Evolutionary conservation across 345 rosid species (phyloP), one percentile per base, ranked within the genome.

Genomic region (Eucalyptus curtisii): DNA sequence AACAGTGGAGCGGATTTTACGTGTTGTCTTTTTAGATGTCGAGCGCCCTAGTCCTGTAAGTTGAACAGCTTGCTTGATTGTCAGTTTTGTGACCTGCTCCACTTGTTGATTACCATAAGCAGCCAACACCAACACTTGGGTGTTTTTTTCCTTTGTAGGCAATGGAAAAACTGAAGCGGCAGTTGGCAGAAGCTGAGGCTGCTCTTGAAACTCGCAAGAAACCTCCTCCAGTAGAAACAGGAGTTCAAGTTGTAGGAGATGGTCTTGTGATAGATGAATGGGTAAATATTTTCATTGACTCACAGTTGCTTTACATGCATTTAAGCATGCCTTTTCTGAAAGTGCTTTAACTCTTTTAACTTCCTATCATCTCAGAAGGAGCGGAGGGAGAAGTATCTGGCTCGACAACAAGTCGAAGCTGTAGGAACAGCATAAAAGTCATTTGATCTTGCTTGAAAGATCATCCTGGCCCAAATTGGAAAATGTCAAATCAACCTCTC

Each of bases 231-330:
- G 95, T 93, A 88, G 99, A 98, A 82, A 93, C 95, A 13, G 98
- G 98, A 71, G 95, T 95, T 79, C 97, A 91, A 19, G 93, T 95
- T 79, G 95, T 95, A 5, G 99, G 97, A 61, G 99, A 98, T 89
- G 99, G 99, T 90, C 96, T 97, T 40, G 99, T 98, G 40, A 97
- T 98, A 44, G 98, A 98, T 87, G 99, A 98, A 96, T 98, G 99
- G 99, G 99, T 98, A 93, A 7, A 49, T 76, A 37, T 76, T 40
- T 27, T 76, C 47, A 31, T 76, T 42, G 85, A 80, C 80, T 61
- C 30, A 66, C 33, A 33, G 47, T 66, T 68, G 17, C 27, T 53
- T 49, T 45, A 82, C 80, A 80, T 49, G 52, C 48, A 27, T 31
- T 52, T 81, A 49, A 40, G 27, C n/a, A 49, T 27, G 47, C 57